Conservation (phyloP, 305 asterid species). For the Coffea humblotiana region DNA sequence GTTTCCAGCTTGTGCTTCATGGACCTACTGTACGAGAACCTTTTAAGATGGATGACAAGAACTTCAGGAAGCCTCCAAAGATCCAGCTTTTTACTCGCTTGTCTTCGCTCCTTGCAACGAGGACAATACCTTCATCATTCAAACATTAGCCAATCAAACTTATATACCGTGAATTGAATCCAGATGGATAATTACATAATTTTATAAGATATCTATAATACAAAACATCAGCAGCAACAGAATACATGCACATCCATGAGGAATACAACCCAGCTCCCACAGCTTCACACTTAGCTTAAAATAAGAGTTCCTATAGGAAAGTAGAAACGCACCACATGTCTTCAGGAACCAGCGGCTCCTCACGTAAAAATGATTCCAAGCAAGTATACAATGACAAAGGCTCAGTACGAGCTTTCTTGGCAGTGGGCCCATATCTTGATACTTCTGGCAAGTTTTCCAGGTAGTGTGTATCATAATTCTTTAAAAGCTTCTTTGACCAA, state of each 20-base stretch:
- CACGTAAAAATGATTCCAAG: constrained; percentile 94
- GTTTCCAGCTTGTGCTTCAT: constrained; percentile 99
- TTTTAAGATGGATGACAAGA: constrained; percentile 91
- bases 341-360: constrained; percentile 99
- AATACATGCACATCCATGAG: not conserved
- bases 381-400: constrained; percentile 96
- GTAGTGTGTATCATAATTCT: constrained; percentile 73
- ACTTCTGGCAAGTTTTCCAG: constrained; percentile 89
- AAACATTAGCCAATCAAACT: not conserved
- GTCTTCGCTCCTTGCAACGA: constrained; percentile 97
- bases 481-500: constrained; percentile 96
- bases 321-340: constrained; percentile 85
- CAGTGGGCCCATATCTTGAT: constrained; percentile 65
- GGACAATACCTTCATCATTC: constrained; percentile 79
- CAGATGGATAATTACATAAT: not conserved
- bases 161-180: not conserved
- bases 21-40: constrained; percentile 95
- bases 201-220: not conserved
- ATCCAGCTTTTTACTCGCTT: constrained; percentile 98
- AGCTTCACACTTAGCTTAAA: not conserved
- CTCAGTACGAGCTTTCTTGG: constrained; percentile 92
- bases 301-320: constrained; percentile 5
- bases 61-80: constrained; percentile 99
- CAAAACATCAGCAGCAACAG: constrained; percentile 9
- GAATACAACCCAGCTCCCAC: not conserved